Evolutionary conservation across 139 green algal genomes (phyloP), one percentile per base, ranked within the genome.

Genomic region (Chlamydomonas sp.): DNA sequence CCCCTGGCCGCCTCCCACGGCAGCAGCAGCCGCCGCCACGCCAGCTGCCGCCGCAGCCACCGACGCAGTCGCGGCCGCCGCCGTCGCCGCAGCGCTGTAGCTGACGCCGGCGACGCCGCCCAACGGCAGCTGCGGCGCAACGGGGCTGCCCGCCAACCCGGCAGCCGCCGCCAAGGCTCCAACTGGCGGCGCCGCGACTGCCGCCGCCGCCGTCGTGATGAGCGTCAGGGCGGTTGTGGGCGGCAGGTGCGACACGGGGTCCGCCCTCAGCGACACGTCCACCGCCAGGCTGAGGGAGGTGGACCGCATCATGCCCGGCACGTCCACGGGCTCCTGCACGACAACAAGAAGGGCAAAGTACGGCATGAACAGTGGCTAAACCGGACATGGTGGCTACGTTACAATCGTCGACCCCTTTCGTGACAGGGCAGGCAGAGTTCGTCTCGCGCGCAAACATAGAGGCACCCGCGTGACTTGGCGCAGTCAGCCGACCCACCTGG

Each of bases 321-420:
- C 80, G 67, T 94, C 85, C 14, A 97, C 84, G 0, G 93, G 89
- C 10, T 83, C 89, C 85, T 96, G 94, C 5, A 85, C 57, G 3
- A 60, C 69, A 5, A 12, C 66, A 71, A 71, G 10, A 71, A 18
- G 66, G 10, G 12, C 66, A 71, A 71, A 10, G 12, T 71, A 14
- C 10, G 9, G 66, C 10, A 71, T 71, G 10, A 71, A 71, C 66
- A 71, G 9, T 49, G 31, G 66, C 10, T 71, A 71, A 71, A 18
- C 66, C 10, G 12, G 9, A 71, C 12, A 14, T 10, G 9, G 66
- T 18, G 10, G 12, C 12, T 10, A 10, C 10, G 12, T 71, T 18
- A 18, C 10, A 71, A 71, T 71, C 66, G 12, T 18, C 12, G 10
- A 71, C 12, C 66, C 66, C 10, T 18, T 71, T 10, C 66, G 12